Conservation (phyloP, 164 flowering plant species). For the Euptelea pleiosperma region DNA sequence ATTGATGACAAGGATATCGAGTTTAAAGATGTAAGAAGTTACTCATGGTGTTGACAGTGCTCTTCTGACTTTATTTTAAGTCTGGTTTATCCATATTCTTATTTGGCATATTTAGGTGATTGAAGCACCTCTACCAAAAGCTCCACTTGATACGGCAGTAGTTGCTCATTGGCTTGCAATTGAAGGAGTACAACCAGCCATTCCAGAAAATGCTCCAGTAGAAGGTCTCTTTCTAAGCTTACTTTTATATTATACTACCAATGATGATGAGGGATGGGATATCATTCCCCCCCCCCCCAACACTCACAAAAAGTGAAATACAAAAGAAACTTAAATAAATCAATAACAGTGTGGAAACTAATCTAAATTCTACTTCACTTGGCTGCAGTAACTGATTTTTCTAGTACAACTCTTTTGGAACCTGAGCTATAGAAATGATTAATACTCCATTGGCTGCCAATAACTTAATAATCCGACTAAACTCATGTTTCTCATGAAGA, state of each 20-base stretch:
- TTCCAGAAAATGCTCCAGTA: slow-evolving; percentile 91
- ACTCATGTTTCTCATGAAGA: too few species aligned
- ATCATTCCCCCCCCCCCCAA: too few species aligned
- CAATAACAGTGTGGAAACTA: too few species aligned
- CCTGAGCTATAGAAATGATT: too few species aligned
- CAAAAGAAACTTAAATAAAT: too few species aligned
- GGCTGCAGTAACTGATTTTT: too few species aligned
- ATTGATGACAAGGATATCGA: slow-evolving; percentile 89
- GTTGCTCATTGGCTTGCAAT: slow-evolving; percentile 93
- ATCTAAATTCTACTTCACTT: too few species aligned
- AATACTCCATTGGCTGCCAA: too few species aligned
- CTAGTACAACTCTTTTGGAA: too few species aligned
- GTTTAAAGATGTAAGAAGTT: slow-evolving; percentile 69
- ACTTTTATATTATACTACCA: not conserved
- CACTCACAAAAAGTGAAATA: too few species aligned
- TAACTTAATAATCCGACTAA: too few species aligned
- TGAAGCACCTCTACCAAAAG: slow-evolving; percentile 92
- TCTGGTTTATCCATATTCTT: not conserved
- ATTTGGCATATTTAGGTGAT: slow-evolving; percentile 51
- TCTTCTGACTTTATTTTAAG: slow-evolving; percentile 2
- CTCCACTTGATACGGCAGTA: slow-evolving; percentile 85
- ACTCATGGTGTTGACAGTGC: not conserved
- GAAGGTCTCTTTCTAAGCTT: slow-evolving; percentile 45
- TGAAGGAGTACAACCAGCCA: slow-evolving; percentile 96
- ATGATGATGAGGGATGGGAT: too few species aligned